These are phyloP conservation scores for Orbilia brochopaga DNA, from an alignment of 2,329 filamentous ascomycete species.

Conservation along the genomic window DNA sequence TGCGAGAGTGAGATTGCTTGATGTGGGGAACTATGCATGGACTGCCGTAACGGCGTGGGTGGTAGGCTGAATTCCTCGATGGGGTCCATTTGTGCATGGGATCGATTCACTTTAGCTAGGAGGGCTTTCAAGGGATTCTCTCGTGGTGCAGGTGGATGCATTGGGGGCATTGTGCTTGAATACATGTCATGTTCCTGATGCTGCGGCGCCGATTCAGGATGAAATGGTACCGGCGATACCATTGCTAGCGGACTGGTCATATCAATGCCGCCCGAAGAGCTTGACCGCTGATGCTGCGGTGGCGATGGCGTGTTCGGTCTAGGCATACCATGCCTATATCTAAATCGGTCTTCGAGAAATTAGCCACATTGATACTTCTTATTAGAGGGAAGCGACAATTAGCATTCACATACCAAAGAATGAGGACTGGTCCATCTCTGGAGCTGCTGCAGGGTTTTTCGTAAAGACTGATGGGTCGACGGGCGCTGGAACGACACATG, in stretches of 20 bases:
- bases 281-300: conserved; percentile 20
- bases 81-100: not conserved
- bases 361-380: not conserved
- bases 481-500: conserved; percentile 4
- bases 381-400: not conserved
- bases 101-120: conserved; percentile 11
- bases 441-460: not conserved
- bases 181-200: not conserved
- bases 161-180: not conserved
- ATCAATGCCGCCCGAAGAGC: conserved; percentile 38
- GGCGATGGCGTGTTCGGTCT: conserved; percentile 29
- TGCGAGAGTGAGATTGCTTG: conserved; percentile 45
- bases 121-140: conserved; percentile 36
- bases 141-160: conserved; percentile 7
- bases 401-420: conserved; percentile 27
- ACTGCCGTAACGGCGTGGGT: not conserved
- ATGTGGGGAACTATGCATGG: conserved; percentile 5
- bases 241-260: conserved; percentile 29
- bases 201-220: not conserved
- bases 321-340: conserved; percentile 14
- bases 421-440: conserved; percentile 1
- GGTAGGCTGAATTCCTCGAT: conserved; percentile 2
- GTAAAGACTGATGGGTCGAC: conserved; percentile 10
- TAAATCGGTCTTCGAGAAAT: conserved; percentile 31
- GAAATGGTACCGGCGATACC: conserved; percentile 16